Conservation (phyloP, 2,329 filamentous ascomycete genomes). For the Aspergillus aculeatinus region DNA sequence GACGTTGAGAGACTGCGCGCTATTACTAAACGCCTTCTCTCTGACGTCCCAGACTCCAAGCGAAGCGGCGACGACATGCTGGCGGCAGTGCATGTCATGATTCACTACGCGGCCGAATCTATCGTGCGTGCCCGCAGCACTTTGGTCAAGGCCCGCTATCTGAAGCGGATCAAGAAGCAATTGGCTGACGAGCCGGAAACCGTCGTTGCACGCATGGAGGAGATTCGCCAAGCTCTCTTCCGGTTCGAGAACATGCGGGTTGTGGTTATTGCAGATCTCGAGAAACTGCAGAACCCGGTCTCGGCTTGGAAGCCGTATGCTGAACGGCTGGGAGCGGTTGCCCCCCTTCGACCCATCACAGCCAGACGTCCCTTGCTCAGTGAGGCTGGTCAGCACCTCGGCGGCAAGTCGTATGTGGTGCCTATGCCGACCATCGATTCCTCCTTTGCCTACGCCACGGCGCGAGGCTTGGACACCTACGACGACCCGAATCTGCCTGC, state of each 20-base stretch:
- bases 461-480: conserved; percentile 72
- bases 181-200: conserved; percentile 72
- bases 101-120: conserved; percentile 76
- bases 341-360: conserved; percentile 67
- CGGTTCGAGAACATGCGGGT: conserved; percentile 82
- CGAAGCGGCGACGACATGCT: conserved; percentile 71
- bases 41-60: conserved; percentile 89
- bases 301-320: conserved; percentile 72
- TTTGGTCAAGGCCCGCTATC: conserved; percentile 81
- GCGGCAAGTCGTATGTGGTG: conserved; percentile 73
- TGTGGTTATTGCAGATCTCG: conserved; percentile 77
- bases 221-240: conserved; percentile 73
- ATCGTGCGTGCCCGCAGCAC: conserved; percentile 75
- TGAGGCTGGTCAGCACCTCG: conserved; percentile 70
- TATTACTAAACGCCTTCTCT: conserved; percentile 75
- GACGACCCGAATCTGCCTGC: conserved; percentile 76
- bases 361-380: conserved; percentile 71
- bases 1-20: conserved; percentile 66
- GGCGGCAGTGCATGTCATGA: conserved; percentile 65
- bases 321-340: conserved; percentile 51
- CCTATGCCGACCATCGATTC: conserved; percentile 92
- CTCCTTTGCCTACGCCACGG: conserved; percentile 77
- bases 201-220: conserved; percentile 75
- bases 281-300: conserved; percentile 71
- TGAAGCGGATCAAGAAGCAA: conserved; percentile 80